These are phyloP conservation scores for Alternaria arborescens DNA, from an alignment of 2,329 filamentous ascomycete genomes.

Conservation along the genomic window DNA sequence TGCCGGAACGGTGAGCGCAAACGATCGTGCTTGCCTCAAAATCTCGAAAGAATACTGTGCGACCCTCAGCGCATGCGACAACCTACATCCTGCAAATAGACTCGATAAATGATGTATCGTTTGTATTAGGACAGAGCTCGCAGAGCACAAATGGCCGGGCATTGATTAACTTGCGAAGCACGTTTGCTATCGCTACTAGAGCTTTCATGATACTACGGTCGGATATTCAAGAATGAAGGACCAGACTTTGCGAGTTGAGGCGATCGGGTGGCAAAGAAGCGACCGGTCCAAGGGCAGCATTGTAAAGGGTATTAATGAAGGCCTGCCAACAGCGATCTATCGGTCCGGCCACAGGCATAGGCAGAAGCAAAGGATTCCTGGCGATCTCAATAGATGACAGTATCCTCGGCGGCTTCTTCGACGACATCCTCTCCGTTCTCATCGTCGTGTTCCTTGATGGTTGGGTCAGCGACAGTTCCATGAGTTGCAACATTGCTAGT, in stretches of 20 bases:
- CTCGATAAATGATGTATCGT: background rate
- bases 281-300: background rate
- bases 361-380: slow-evolving; percentile 6
- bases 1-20: slow-evolving; percentile 22
- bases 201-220: background rate
- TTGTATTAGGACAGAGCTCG: background rate
- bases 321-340: background rate
- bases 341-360: slow-evolving; percentile 3
- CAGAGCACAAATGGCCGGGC: background rate
- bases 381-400: slow-evolving; percentile 78
- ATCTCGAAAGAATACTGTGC: background rate
- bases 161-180: background rate
- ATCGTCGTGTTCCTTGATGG: slow-evolving; percentile 63
- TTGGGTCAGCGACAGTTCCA: slow-evolving; percentile 45
- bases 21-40: background rate
- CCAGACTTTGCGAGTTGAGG: background rate
- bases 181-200: background rate
- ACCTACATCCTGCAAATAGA: background rate
- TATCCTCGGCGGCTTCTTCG: slow-evolving; percentile 82
- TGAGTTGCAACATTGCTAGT: slow-evolving; percentile 26
- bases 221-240: background rate
- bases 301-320: background rate
- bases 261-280: background rate
- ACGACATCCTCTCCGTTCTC: slow-evolving; percentile 80
- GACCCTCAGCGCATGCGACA: background rate